These are phyloP conservation scores for Orbilia quercus DNA, from an alignment of 2,329 filamentous ascomycete genomes.

Conservation along the genomic window DNA sequence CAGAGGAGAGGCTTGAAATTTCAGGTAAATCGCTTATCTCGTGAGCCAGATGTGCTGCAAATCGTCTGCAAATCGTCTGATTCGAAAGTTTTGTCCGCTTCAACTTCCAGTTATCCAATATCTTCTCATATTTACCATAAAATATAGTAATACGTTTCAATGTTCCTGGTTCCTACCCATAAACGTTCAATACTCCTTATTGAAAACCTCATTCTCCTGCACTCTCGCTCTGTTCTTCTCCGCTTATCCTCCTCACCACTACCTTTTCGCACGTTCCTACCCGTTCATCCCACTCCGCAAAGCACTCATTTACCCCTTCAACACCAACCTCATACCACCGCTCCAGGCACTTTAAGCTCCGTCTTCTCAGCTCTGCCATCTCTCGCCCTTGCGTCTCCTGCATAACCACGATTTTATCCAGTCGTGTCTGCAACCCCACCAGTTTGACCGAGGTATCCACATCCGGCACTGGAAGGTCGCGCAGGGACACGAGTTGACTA, in stretches of 20 bases:
- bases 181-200: background rate
- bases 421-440: slow-evolving; percentile 71
- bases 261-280: slow-evolving; percentile 56
- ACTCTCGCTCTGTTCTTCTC: background rate
- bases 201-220: background rate
- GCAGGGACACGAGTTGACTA: slow-evolving; percentile 70
- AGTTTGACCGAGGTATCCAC: slow-evolving; percentile 69
- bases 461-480: slow-evolving; percentile 71
- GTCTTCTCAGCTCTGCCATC: slow-evolving; percentile 72
- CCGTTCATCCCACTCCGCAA: slow-evolving; percentile 60
- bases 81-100: too few species aligned
- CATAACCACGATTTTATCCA: slow-evolving; percentile 71
- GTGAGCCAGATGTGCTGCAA: too few species aligned
- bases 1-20: too few species aligned
- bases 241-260: slow-evolving; percentile 29
- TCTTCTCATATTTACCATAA: too few species aligned
- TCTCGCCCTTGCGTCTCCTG: slow-evolving; percentile 73
- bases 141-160: too few species aligned
- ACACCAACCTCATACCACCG: slow-evolving; percentile 80
- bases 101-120: too few species aligned
- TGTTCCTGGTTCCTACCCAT: too few species aligned
- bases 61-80: too few species aligned
- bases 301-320: slow-evolving; percentile 65
- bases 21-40: too few species aligned
- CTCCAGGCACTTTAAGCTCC: slow-evolving; percentile 73